phyloP scores from a whole-genome alignment of 2,329 filamentous ascomycete genomes.

The Ceratocystis ficicola region DNA sequence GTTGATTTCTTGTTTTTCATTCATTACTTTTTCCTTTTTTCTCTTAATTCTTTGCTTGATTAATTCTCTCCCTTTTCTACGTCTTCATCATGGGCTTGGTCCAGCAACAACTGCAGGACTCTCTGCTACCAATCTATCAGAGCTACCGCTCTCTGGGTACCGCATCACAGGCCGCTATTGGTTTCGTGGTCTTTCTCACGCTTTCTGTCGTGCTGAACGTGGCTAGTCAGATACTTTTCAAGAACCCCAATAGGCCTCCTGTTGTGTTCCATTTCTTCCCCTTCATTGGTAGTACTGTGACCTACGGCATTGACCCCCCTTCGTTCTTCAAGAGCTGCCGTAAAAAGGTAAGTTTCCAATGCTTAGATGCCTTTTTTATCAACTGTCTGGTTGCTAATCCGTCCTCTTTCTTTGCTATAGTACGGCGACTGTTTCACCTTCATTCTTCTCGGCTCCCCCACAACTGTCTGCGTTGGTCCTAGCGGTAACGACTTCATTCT shows the following conservation, averaged over 20 bases:
- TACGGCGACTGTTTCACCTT: constrained; percentile 88
- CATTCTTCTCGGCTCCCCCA: constrained; percentile 75
- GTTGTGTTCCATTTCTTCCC: constrained; percentile 73
- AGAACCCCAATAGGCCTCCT: constrained; percentile 69
- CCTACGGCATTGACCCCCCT: constrained; percentile 90
- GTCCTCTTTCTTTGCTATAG: constrained; percentile 33
- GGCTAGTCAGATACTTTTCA: constrained; percentile 63
- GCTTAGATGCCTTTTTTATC: too few species aligned
- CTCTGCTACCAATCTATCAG: constrained; percentile 35
- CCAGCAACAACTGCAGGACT: constrained; percentile 36
- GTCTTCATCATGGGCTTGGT: constrained; percentile 42
- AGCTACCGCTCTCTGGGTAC: constrained; percentile 39
- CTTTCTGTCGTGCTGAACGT: constrained; percentile 65
- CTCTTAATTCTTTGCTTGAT: constrained; percentile 16
- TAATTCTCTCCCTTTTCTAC: background rate
- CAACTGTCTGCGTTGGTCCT: constrained; percentile 70
- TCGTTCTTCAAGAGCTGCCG: constrained; percentile 68
- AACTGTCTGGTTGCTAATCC: background rate
- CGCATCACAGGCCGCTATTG: constrained; percentile 37
- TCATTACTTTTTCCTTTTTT: constrained; percentile 20
- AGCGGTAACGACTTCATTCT: constrained; percentile 83
- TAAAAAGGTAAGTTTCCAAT: constrained; percentile 49
- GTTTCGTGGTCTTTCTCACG: constrained; percentile 35
- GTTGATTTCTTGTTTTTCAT: background rate
- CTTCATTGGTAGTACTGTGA: constrained; percentile 78